Percentiles rank a stretch among this genome's conserved stretches.
Conservation (phyloP, 2,329 filamentous ascomycete genomes). For the Colletotrichum chlorophyti region DNA sequence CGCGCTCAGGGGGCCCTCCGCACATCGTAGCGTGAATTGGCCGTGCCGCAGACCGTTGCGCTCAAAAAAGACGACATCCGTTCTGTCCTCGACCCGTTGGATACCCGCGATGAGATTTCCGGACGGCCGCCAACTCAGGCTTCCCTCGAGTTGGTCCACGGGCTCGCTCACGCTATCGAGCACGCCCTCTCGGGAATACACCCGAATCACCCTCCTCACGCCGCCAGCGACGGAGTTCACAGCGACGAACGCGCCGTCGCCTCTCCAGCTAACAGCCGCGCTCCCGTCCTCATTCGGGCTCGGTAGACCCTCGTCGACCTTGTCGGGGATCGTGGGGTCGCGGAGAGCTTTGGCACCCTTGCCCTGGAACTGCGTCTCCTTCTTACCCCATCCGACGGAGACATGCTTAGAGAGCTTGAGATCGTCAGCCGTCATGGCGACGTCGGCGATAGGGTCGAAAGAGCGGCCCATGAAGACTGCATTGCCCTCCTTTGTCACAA, state of each 20-base stretch:
- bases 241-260: slow-evolving; percentile 90
- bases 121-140: slow-evolving; percentile 88
- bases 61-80: slow-evolving; percentile 94
- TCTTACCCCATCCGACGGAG: slow-evolving; percentile 97
- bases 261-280: slow-evolving; percentile 86
- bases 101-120: slow-evolving; percentile 92
- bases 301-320: slow-evolving; percentile 81
- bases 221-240: slow-evolving; percentile 78
- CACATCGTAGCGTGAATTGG: slow-evolving; percentile 80
- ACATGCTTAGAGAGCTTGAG: slow-evolving; percentile 91
- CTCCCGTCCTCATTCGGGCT: slow-evolving; percentile 76
- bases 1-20: slow-evolving; percentile 61
- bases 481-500: slow-evolving; percentile 80
- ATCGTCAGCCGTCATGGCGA: slow-evolving; percentile 76
- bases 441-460: slow-evolving; percentile 84
- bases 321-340: slow-evolving; percentile 94
- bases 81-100: slow-evolving; percentile 71
- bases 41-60: slow-evolving; percentile 97
- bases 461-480: slow-evolving; percentile 91
- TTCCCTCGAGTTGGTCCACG: slow-evolving; percentile 86
- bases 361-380: slow-evolving; percentile 96
- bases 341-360: slow-evolving; percentile 84
- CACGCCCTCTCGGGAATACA: slow-evolving; percentile 88
- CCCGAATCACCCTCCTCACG: slow-evolving; percentile 79
- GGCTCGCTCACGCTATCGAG: slow-evolving; percentile 95